Conservation (phyloP, 140 eudicot species). For the Bidens hawaiensis region DNA sequence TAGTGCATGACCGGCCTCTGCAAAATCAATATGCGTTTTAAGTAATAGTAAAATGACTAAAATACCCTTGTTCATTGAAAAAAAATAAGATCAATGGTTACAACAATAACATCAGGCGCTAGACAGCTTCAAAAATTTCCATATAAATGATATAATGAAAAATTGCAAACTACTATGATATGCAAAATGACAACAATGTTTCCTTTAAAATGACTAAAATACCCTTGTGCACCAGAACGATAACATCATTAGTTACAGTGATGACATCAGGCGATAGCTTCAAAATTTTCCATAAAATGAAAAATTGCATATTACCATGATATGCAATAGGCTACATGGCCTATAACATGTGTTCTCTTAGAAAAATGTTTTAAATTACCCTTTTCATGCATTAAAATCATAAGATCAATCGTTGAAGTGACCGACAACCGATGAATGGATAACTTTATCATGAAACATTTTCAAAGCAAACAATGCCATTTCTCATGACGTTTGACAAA, state of each 20-base stretch:
- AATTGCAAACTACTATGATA: too few species aligned
- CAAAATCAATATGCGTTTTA: not conserved
- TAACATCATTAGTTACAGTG: not conserved
- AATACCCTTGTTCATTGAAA: not conserved
- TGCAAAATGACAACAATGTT: too few species aligned
- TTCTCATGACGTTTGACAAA: too few species aligned
- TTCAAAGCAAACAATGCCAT: too few species aligned
- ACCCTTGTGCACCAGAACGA: not conserved
- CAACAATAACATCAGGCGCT: too few species aligned
- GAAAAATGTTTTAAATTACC: slow-evolving; percentile 4
- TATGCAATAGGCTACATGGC: not conserved
- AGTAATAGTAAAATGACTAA: not conserved
- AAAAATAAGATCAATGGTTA: not conserved
- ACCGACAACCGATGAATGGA: not conserved
- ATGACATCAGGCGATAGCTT: too few species aligned
- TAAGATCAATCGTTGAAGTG: not conserved
- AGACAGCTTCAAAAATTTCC: too few species aligned
- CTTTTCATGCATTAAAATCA: not conserved
- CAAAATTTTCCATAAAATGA: too few species aligned
- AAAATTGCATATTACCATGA: too few species aligned
- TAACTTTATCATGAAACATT: not conserved
- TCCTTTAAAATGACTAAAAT: not conserved
- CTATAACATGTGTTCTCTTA: not conserved
- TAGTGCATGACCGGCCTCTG: slow-evolving; percentile 98
- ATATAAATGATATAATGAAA: too few species aligned